Conservation (phyloP, 257 asterid genomes). For the Ilex asprella region DNA sequence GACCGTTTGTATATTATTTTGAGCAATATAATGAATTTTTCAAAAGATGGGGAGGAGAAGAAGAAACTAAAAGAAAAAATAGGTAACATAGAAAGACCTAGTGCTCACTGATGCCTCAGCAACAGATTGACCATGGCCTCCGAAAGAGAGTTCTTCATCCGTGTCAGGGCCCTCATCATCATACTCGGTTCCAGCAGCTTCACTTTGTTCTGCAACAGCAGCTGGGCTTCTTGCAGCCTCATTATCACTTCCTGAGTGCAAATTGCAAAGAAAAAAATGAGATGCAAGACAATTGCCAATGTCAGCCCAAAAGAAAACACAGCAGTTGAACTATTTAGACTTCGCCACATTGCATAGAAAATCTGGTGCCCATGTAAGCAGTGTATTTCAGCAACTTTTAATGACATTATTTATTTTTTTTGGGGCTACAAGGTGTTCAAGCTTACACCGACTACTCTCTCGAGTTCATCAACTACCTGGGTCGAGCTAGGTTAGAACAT, state of each 20-base stretch:
- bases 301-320: too few species aligned
- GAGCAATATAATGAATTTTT: too few species aligned
- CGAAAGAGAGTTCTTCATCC: conserved; percentile 44
- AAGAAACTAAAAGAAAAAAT: conserved; percentile 1
- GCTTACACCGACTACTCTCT: too few species aligned
- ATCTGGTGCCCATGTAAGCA: neutral
- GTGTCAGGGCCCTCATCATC: conserved; percentile 48
- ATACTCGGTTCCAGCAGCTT: conserved; percentile 33
- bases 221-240: conserved; percentile 24
- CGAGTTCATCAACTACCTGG: too few species aligned
- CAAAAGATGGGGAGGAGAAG: conserved; percentile 1
- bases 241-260: conserved; percentile 31
- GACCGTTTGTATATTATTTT: too few species aligned
- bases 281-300: neutral
- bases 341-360: neutral
- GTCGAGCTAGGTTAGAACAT: too few species aligned
- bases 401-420: too few species aligned
- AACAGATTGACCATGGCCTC: conserved; percentile 22
- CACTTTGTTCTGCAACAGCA: conserved; percentile 28
- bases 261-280: neutral
- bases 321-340: too few species aligned
- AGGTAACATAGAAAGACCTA: conserved; percentile 31
- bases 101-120: conserved; percentile 29
- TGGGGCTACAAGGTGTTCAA: too few species aligned
- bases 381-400: neutral